Conservation (phyloP, 345 rosid genomes). For the Chamaenerion angustifolium region DNA sequence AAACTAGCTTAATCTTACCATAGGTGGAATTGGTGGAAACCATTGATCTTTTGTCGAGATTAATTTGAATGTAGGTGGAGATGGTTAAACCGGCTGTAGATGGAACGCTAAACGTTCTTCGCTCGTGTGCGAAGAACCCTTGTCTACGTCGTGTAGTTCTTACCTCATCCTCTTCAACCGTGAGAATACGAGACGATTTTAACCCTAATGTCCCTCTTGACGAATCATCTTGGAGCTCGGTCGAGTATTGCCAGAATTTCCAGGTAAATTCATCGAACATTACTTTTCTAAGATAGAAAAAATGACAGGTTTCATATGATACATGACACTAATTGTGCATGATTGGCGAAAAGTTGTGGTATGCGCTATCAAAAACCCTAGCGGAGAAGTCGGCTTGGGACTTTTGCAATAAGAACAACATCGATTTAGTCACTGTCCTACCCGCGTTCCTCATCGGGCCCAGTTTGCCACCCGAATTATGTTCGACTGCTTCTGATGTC, state of each 20-base stretch:
- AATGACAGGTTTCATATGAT: not conserved
- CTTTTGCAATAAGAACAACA: constrained; percentile 45
- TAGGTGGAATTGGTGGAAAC: too few species aligned
- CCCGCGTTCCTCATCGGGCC: constrained; percentile 81
- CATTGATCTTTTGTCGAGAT: too few species aligned
- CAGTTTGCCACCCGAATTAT: constrained; percentile 52
- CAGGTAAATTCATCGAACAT: constrained; percentile 23
- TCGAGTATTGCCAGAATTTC: constrained; percentile 52
- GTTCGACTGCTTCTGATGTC: constrained; percentile 69
- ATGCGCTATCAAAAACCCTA: constrained; percentile 54
- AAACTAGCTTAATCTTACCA: not conserved
- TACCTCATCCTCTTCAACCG: constrained; percentile 79
- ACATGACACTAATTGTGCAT: too few species aligned
- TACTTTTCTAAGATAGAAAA: not conserved
- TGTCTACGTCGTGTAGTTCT: constrained; percentile 59
- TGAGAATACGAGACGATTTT: constrained; percentile 54
- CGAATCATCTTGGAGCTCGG: constrained; percentile 85
- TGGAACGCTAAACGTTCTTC: constrained; percentile 73
- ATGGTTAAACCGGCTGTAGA: constrained; percentile 67
- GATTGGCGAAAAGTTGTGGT: constrained; percentile 23
- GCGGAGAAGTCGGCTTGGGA: constrained; percentile 93
- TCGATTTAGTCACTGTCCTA: constrained; percentile 50
- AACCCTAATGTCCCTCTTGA: constrained; percentile 50
- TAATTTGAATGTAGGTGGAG: too few species aligned
- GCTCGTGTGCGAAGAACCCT: constrained; percentile 63